Evolutionary conservation across 345 rosid species (phyloP), one percentile per base, ranked within the genome.

Genomic region (Hibiscus tridactylites): DNA sequence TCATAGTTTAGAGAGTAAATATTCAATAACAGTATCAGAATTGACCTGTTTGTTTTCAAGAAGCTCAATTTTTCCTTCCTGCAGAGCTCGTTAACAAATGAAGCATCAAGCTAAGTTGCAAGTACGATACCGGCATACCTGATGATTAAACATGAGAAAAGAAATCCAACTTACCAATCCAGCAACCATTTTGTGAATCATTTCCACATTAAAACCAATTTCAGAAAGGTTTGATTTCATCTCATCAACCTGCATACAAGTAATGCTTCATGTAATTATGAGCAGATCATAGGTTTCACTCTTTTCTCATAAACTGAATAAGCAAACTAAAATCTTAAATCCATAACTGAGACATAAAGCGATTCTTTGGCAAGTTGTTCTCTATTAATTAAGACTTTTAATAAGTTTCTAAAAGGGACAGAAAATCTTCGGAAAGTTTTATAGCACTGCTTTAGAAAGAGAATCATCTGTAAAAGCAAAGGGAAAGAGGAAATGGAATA

Each of bases 21-120:
- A n/a, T 52, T 59, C 19, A 65, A 61, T 42, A 13, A 71, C 16
- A 54, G 72, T 64, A 58, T 21, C 52, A 19, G 44, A 73, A 47
- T 73, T 53, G 74, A 90, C 97, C 88, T 87, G 96, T 83, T 91
- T 94, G 87, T 76, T 81, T 79, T 93, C 96, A 10, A 91, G 79
- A 77, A 86, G 77, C 49, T 85, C 93, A 68, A 91, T 84, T 83
- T 90, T 94, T 74, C 83, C 91, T 81, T 94, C 96, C 98, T 90
- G 91, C 77, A 65, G 70, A 76, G 74, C 68, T 73, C 58, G 60
- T 53, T 60, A 50, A 65, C 28, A 70, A 71, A 76, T 42, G 71
- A 74, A 71, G 52, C 71, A 68, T 75, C 65, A 72, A 72, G 60
- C 42, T 42, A 69, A 52, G 39, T 33, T 62, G 59, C 59, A 68